Evolutionary conservation across 768 basidiomycete species (phyloP), one percentile per base, ranked within the genome.

Genomic region (Solioccasus polychromus): DNA sequence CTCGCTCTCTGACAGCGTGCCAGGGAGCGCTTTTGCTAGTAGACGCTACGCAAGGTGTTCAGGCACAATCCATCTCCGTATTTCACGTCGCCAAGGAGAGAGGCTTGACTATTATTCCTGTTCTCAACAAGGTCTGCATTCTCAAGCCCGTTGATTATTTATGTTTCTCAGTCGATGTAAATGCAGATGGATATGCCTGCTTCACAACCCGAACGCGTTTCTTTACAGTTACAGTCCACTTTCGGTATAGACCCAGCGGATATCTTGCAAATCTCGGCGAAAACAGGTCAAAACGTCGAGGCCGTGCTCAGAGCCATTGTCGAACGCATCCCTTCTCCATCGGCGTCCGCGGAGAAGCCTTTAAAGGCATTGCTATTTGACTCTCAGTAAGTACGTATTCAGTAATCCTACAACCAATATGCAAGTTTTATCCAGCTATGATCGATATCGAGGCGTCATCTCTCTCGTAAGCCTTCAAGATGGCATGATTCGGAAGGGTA

Each of bases 31-130:
- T 84, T 32, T 63, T 84, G 29, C 69, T 97, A 56, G 93, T 98
- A 3, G 96, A 99, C 60, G 91, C 92, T n/a, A 92, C 90, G 42
- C 94, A 95, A 71, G 96, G 96, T 15, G 84, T 99, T 8, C 96
- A 99, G 67, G 96, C 96, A 0, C 96, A 99, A 67, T 92, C 94
- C 12, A 82, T 99, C 42, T 95, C 91, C 1, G 95, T 98, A 5
- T 94, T 88, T 55, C 90, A 95, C 54, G 80, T 85, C 36, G 95
- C 95, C 4, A 75, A 72, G 61, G 91, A 94, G 59, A 75, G 83
- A 29, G 84, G 87, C 2, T 67, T 95, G 23, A 83, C 75, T 31
- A 86, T 96, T 38, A 86, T 96, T 38, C 92, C 94, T 9, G 87
- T 97, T 18, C 71, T 96, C 28, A 98, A 96, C 73, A 98, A 96